phyloP scores from a whole-genome alignment of 441 rosid genomes.

The Hypseocharis bilobata region DNA sequence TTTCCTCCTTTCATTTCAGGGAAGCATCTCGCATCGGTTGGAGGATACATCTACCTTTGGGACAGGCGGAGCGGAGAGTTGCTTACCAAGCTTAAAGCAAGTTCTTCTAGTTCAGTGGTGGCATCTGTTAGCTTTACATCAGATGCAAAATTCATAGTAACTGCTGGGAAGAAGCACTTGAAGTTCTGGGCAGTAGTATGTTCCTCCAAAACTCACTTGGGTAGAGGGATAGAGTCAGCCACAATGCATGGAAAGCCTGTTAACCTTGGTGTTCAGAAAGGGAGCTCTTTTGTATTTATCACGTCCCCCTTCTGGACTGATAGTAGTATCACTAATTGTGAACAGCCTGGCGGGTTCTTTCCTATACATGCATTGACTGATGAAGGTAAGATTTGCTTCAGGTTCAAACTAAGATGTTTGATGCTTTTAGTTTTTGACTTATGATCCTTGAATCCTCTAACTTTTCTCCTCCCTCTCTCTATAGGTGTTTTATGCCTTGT shows the following conservation, averaged over 20 bases:
- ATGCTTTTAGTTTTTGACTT: slow-evolving; percentile 18
- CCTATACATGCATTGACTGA: slow-evolving; percentile 54
- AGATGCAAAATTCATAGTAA: slow-evolving; percentile 52
- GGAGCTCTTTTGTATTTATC: slow-evolving; percentile 56
- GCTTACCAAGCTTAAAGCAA: slow-evolving; percentile 64
- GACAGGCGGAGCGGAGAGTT: slow-evolving; percentile 53
- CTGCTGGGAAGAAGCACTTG: slow-evolving; percentile 75
- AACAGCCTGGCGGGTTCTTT: slow-evolving; percentile 30
- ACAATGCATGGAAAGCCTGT: slow-evolving; percentile 49
- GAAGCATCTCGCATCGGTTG: slow-evolving; percentile 63
- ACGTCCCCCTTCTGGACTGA: slow-evolving; percentile 32
- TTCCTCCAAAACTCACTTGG: slow-evolving; percentile 44
- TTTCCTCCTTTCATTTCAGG: slow-evolving; percentile 31
- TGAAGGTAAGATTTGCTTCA: slow-evolving; percentile 41
- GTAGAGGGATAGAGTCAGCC: slow-evolving; percentile 31
- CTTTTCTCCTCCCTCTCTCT: slow-evolving; percentile 11
- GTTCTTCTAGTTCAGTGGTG: slow-evolving; percentile 45
- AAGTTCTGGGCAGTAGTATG: slow-evolving; percentile 61
- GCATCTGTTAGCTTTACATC: slow-evolving; percentile 60
- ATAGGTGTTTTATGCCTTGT: slow-evolving; percentile 61
- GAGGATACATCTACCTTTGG: slow-evolving; percentile 78
- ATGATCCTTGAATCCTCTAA: slow-evolving; percentile 11
- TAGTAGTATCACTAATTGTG: slow-evolving; percentile 21
- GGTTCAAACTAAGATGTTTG: slow-evolving; percentile 20
- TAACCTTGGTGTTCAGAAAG: slow-evolving; percentile 51